These are phyloP conservation scores for Pilasporangium apinafurcum DNA, from an alignment of 352 stramenopile genomes.

Conservation along the genomic window DNA sequence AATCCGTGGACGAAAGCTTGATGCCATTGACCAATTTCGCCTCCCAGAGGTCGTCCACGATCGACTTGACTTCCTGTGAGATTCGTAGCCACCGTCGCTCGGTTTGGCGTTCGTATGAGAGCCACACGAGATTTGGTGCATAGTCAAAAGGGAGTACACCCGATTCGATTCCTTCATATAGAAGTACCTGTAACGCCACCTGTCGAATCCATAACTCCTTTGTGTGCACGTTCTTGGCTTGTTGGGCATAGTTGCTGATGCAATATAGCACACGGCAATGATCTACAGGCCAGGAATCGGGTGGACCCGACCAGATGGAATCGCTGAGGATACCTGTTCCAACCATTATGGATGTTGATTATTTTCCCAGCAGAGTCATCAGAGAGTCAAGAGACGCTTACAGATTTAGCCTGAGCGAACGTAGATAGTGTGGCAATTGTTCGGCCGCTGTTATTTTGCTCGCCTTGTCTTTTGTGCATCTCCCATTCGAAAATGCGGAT, in stretches of 20 bases:
- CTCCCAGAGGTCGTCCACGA: conserved; percentile 94
- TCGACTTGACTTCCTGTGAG: conserved; percentile 93
- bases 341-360: neutral
- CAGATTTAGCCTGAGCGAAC: no score
- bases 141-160: conserved; percentile 96
- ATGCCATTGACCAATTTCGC: conserved; percentile 94
- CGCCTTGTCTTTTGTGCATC: no score
- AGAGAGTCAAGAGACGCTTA: no score
- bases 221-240: conserved; percentile 74
- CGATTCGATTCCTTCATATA: conserved; percentile 95
- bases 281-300: conserved; percentile 78
- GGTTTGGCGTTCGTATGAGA: conserved; percentile 84
- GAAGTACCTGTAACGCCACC: conserved; percentile 90
- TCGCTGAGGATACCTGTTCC: conserved; percentile 9
- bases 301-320: conserved; percentile 44
- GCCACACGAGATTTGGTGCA: conserved; percentile 87
- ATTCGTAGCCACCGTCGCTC: conserved; percentile 87
- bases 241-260: conserved; percentile 92
- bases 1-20: conserved; percentile 90
- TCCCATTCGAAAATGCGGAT: conserved; percentile 3
- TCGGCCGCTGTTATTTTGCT: no score
- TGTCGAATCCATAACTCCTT: conserved; percentile 94
- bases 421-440: no score
- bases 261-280: conserved; percentile 95
- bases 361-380: no score